Percentiles rank a stretch among this genome's conserved stretches.
phyloP scores from a whole-genome alignment of 306 rosid species.

The Lathyrus tuberosus region DNA sequence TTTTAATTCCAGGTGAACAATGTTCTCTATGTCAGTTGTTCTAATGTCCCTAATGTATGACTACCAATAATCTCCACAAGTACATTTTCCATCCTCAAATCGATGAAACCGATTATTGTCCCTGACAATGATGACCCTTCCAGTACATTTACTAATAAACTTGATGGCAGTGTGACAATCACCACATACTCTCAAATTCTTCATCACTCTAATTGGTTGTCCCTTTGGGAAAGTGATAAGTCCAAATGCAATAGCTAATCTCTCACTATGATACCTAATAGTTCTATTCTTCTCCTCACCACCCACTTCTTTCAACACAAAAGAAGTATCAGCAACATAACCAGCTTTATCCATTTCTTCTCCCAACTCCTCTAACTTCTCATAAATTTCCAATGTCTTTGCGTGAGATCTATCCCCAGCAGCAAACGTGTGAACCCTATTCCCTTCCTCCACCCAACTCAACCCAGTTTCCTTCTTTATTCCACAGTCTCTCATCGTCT shows the following conservation, averaged over 20 bases:
- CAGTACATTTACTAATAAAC: slow-evolving; percentile 78
- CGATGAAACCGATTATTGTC: slow-evolving; percentile 84
- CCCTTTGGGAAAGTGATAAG: slow-evolving; percentile 65
- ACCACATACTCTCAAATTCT: slow-evolving; percentile 90
- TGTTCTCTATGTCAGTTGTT: background rate
- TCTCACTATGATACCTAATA: slow-evolving; percentile 83
- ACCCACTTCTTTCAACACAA: slow-evolving; percentile 68
- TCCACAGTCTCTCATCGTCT: slow-evolving; percentile 67
- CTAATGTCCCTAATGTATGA: slow-evolving; percentile 2
- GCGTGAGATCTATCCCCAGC: slow-evolving; percentile 72
- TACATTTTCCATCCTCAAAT: slow-evolving; percentile 85
- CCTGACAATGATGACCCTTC: slow-evolving; percentile 73
- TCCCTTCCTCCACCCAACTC: slow-evolving; percentile 93
- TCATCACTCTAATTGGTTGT: slow-evolving; percentile 85
- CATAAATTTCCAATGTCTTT: slow-evolving; percentile 62
- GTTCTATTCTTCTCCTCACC: slow-evolving; percentile 69
- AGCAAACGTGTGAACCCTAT: slow-evolving; percentile 74
- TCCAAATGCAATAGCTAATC: slow-evolving; percentile 85
- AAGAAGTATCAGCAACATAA: slow-evolving; percentile 87
- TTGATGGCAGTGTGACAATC: slow-evolving; percentile 88
- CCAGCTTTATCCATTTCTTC: slow-evolving; percentile 79
- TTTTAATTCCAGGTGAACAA: background rate
- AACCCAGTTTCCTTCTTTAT: slow-evolving; percentile 83
- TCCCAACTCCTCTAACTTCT: slow-evolving; percentile 76
- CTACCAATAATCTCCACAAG: slow-evolving; percentile 89